A percentile compares a stretch with the other conserved stretches of the same genome.
Evolutionary conservation across 306 rosid genomes (phyloP).

Genomic region (Geum urbanum): DNA sequence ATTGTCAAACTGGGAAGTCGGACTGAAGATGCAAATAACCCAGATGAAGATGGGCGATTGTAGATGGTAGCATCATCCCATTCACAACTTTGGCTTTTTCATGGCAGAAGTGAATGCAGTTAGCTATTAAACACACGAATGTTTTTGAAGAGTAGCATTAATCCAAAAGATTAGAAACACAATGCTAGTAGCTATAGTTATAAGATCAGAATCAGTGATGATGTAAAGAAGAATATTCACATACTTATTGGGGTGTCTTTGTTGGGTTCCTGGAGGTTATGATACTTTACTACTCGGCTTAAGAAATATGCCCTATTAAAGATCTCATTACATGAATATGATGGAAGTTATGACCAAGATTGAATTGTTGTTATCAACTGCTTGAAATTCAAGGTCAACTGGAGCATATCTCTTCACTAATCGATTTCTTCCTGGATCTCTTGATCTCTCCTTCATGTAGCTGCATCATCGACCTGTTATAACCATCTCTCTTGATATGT

Average conservation of each 20-base stretch:
- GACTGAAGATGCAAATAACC: conserved; percentile 55
- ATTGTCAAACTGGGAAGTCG: conserved; percentile 79
- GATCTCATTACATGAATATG: not conserved
- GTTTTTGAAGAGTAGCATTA: conserved; percentile 23
- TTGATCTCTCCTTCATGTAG: no score
- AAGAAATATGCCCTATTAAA: not conserved
- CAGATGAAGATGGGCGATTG: conserved; percentile 36
- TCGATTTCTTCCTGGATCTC: not conserved
- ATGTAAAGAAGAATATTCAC: not conserved
- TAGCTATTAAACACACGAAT: conserved; percentile 2
- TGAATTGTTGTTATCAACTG: not conserved
- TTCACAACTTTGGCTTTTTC: not conserved
- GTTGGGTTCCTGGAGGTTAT: not conserved
- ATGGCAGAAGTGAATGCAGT: not conserved
- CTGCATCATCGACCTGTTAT: no score
- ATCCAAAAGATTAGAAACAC: conserved; percentile 2
- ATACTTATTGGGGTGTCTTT: not conserved
- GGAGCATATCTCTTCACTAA: no score
- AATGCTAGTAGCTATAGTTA: not conserved
- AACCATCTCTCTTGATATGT: no score
- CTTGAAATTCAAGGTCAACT: not conserved
- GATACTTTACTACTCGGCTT: not conserved
- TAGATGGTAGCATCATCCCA: conserved; percentile 24
- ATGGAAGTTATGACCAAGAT: not conserved
- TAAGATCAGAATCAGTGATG: conserved; percentile 3